Conservation (phyloP, 768 basidiomycete species). For the Boletus patriciae region DNA sequence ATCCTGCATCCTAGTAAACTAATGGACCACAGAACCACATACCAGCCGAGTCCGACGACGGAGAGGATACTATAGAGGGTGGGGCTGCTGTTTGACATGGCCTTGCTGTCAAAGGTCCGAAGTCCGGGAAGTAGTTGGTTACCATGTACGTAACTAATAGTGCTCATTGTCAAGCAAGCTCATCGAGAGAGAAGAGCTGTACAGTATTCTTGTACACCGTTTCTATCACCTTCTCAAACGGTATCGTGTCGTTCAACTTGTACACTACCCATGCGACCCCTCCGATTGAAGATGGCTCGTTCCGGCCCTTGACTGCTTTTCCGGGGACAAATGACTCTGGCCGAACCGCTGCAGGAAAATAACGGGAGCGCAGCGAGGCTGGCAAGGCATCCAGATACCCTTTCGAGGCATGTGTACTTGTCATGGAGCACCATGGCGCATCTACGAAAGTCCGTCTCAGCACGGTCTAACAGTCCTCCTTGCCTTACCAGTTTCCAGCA, state of each 20-base stretch:
- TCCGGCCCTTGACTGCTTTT: conserved; percentile 71
- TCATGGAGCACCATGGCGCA: conserved; percentile 74
- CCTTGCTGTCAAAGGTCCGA: background rate
- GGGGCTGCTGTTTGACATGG: conserved; percentile 17
- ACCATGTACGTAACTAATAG: conserved; percentile 20
- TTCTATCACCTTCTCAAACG: conserved; percentile 56
- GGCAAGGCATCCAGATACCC: conserved; percentile 50
- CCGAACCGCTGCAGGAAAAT: conserved; percentile 51
- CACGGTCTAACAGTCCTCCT: background rate
- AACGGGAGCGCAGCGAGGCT: conserved; percentile 43
- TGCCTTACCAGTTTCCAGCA: conserved; percentile 71
- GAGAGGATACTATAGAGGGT: conserved; percentile 26
- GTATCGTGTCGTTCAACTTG: conserved; percentile 42
- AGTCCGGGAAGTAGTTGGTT: background rate
- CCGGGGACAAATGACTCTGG: conserved; percentile 60
- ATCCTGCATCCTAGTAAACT: conserved; percentile 64
- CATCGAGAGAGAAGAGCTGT: conserved; percentile 54
- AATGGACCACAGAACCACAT: conserved; percentile 59
- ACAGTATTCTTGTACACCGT: conserved; percentile 65
- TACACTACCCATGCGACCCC: conserved; percentile 73
- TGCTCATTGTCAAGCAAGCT: conserved; percentile 13
- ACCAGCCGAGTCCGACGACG: conserved; percentile 57
- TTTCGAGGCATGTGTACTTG: conserved; percentile 63
- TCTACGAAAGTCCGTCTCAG: conserved; percentile 38
- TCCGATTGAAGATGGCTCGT: conserved; percentile 67